Evolutionary conservation across 202 grass and related monocot genomes (phyloP).

Genomic region (Schoenoplectus triqueter): DNA sequence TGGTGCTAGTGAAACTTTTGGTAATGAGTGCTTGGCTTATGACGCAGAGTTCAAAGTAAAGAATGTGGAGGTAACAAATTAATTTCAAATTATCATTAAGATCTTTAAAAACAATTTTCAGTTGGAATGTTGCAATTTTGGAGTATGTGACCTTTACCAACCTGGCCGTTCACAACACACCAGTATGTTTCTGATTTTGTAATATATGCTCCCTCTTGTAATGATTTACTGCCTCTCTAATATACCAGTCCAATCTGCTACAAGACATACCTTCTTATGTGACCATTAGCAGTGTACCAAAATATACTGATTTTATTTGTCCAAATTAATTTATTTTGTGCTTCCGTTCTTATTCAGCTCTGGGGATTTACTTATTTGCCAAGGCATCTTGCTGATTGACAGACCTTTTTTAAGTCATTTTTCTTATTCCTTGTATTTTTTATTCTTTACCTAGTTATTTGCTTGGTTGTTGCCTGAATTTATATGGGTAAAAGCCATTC

Average conservation of each 20-base stretch:
- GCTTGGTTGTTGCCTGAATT: slow-evolving; percentile 21
- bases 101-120: slow-evolving; percentile 17
- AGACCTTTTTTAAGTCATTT: background rate
- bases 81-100: slow-evolving; percentile 1
- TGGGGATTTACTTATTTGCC: slow-evolving; percentile 80
- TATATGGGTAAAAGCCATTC: slow-evolving; percentile 12
- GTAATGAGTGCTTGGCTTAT: slow-evolving; percentile 86
- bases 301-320: background rate
- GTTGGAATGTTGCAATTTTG: background rate
- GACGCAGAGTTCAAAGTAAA: slow-evolving; percentile 79
- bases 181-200: background rate
- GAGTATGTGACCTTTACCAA: background rate
- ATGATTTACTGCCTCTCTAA: background rate
- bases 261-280: slow-evolving; percentile 1
- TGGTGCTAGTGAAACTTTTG: slow-evolving; percentile 84
- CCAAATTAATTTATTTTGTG: background rate
- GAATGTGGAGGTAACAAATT: slow-evolving; percentile 73
- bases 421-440: slow-evolving; percentile 24
- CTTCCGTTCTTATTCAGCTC: slow-evolving; percentile 55
- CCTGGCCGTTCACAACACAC: slow-evolving; percentile 18
- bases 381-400: slow-evolving; percentile 43
- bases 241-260: background rate
- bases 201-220: background rate
- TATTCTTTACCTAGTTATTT: slow-evolving; percentile 17
- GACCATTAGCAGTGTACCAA: background rate